These are phyloP conservation scores for Bretziella fagacearum DNA, from an alignment of 2,329 filamentous ascomycete genomes.

Conservation along the genomic window DNA sequence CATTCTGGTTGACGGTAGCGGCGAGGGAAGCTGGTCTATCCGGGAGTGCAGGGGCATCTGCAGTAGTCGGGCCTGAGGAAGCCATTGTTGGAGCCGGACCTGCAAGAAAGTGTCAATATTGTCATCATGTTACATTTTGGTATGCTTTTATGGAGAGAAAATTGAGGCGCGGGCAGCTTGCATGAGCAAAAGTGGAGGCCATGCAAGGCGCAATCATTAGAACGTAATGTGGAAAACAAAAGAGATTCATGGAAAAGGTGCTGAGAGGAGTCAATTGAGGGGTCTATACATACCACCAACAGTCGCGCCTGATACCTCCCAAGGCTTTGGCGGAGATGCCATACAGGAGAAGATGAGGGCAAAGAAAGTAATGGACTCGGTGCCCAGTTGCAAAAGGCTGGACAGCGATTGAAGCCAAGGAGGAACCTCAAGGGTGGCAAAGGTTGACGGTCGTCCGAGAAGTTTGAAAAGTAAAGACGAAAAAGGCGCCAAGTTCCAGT, in stretches of 20 bases:
- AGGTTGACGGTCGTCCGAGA: too few species aligned
- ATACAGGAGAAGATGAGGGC: slow-evolving; percentile 23
- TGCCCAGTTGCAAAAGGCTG: not conserved
- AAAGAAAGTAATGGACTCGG: not conserved
- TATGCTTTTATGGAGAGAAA: slow-evolving; percentile 19
- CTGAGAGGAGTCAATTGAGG: not conserved
- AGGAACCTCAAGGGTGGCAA: too few species aligned
- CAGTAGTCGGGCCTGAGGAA: slow-evolving; percentile 21
- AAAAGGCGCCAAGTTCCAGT: too few species aligned
- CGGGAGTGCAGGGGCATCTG: slow-evolving; percentile 52
- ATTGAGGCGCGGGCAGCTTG: slow-evolving; percentile 22
- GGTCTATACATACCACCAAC: slow-evolving; percentile 5
- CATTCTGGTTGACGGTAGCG: slow-evolving; percentile 71
- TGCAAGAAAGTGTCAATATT: slow-evolving; percentile 14
- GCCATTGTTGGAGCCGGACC: slow-evolving; percentile 21
- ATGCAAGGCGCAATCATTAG: slow-evolving; percentile 25
- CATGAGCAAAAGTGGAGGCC: slow-evolving; percentile 22
- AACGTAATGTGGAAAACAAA: slow-evolving; percentile 18
- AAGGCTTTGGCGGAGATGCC: slow-evolving; percentile 88
- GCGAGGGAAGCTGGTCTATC: slow-evolving; percentile 64
- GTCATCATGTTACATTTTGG: slow-evolving; percentile 4
- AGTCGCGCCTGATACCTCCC: slow-evolving; percentile 61
- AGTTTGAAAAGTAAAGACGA: too few species aligned
- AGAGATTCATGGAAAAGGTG: slow-evolving; percentile 12
- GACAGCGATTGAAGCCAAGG: too few species aligned